Base-by-base conservation (phyloP, 2,329 filamentous ascomycete species). In the Alternaria incomplexa region DNA sequence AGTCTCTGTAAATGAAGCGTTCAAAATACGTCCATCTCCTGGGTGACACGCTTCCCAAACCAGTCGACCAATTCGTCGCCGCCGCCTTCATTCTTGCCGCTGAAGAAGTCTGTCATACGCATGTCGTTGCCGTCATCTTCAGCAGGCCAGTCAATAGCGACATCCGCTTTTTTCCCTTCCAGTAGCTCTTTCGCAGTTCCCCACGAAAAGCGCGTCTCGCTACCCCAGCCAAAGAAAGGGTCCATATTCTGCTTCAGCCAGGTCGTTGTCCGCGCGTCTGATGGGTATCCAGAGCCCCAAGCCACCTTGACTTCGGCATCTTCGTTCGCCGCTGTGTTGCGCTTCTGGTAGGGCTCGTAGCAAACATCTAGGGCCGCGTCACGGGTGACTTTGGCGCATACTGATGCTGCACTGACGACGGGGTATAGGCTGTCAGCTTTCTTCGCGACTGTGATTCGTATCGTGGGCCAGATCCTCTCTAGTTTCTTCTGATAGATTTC, bases 281-380 rank as follows among this genome's bases (percentile, higher is more conserved):
- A 93, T 0, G 96, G 96, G 78, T 99, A 99, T 1, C 96, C 96
- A 1, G 93, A 97, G 1, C 96, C 96, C 93, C 96, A 97, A 5
- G 82, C 84, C 15, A 85, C 83, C 64, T 47, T 77, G 65, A 64
- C 68, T 67, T 63, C 76, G 74, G 51, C 78, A 78, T 54, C 56
- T 68, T 77, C 46, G 64, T 75, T 32, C 68, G 78, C 74, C 59
- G 73, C 73, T 12, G 71, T 66, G 10, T 57, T 46, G 23, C 73
- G 68, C 11, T 45, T 52, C 51, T 65, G 64, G 63, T 88, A 85
- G 6, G 83, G 81, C 60, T 87, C 84, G 74, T 92, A 95, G 45
- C 95, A 85, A 3, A 91, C 88, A 74, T 97, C 94, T 23, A 98
- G 85, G 6, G 93, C 93, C 2, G 91, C 91, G 81, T 99, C 96